Evolutionary conservation across 805 yeast genomes (phyloP).

Genomic region (Kazachstania taianensis): DNA sequence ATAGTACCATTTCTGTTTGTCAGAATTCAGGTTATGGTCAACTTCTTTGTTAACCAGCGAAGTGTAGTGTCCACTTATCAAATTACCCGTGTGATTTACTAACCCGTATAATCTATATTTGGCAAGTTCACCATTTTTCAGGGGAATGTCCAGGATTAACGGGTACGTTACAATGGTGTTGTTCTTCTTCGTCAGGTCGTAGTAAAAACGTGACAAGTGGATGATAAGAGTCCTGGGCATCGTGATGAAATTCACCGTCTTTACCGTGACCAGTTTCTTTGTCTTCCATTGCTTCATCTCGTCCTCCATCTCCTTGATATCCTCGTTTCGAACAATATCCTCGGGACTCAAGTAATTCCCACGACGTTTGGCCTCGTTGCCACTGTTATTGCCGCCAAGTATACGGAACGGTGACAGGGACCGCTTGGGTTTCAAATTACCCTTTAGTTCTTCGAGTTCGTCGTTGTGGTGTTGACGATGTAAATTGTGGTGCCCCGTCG

Average conservation of each 20-base stretch:
- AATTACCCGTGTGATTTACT: slow-evolving; percentile 61
- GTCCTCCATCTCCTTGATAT: slow-evolving; percentile 4
- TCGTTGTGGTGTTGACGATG: not conserved
- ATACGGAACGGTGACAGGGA: slow-evolving; percentile 27
- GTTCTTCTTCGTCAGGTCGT: slow-evolving; percentile 44
- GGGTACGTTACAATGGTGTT: slow-evolving; percentile 47
- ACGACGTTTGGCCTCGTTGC: not conserved
- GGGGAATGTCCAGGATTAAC: slow-evolving; percentile 38
- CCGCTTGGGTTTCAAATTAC: slow-evolving; percentile 11
- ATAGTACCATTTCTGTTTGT: slow-evolving; percentile 51
- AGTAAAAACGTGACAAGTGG: slow-evolving; percentile 72
- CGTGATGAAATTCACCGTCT: slow-evolving; percentile 63
- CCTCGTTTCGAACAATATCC: slow-evolving; percentile 1
- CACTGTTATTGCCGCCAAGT: slow-evolving; percentile 2
- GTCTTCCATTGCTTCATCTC: slow-evolving; percentile 9
- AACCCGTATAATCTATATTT: slow-evolving; percentile 50
- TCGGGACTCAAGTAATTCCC: not conserved
- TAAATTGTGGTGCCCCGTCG: not conserved
- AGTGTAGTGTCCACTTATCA: slow-evolving; percentile 71
- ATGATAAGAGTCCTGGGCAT: slow-evolving; percentile 72
- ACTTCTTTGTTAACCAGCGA: slow-evolving; percentile 45
- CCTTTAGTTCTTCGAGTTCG: not conserved
- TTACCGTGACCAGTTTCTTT: slow-evolving; percentile 39
- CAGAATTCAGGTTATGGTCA: slow-evolving; percentile 26
- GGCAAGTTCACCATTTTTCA: slow-evolving; percentile 27